These are phyloP conservation scores for Leptographium procerum DNA, from an alignment of 2,329 filamentous ascomycete species.

Conservation along the genomic window DNA sequence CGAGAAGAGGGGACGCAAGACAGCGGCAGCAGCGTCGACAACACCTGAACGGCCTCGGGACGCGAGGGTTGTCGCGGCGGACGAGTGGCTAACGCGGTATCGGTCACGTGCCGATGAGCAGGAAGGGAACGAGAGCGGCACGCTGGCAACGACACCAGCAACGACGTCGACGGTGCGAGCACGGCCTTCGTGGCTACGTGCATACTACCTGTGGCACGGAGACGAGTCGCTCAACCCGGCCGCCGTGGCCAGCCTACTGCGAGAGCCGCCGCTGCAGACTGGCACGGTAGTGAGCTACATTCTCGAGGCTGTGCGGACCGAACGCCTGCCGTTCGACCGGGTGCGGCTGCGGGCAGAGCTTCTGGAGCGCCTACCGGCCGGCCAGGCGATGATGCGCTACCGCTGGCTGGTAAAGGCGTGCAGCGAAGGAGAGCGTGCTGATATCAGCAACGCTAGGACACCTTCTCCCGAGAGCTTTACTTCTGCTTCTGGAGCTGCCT, in stretches of 20 bases:
- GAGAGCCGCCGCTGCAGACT: constrained; percentile 46
- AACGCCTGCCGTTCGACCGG: constrained; percentile 38
- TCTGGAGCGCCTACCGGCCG: constrained; percentile 21
- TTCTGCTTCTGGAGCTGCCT: no score
- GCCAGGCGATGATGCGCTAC: constrained; percentile 15
- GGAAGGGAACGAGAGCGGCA: background rate
- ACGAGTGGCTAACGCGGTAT: constrained; percentile 26
- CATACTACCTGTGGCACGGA: constrained; percentile 54
- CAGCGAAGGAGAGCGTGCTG: background rate
- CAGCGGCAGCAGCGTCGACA: constrained; percentile 7
- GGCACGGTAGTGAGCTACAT: constrained; percentile 49
- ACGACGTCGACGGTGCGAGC: constrained; percentile 15
- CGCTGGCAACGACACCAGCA: no score
- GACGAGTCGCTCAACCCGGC: constrained; percentile 36
- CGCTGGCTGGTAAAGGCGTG: constrained; percentile 17
- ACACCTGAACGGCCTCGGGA: constrained; percentile 23
- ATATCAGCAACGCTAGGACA: background rate
- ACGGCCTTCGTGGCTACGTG: constrained; percentile 30
- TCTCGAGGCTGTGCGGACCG: constrained; percentile 38
- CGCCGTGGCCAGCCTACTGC: constrained; percentile 42
- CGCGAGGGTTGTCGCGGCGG: constrained; percentile 30
- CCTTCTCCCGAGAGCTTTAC: no score
- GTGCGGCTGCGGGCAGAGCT: constrained; percentile 34
- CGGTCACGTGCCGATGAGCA: constrained; percentile 10
- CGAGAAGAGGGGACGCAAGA: constrained; percentile 2